Evolutionary conservation across 1,284 basidiomycete species (phyloP).

Genomic region (Ceratobasidium sp.): DNA sequence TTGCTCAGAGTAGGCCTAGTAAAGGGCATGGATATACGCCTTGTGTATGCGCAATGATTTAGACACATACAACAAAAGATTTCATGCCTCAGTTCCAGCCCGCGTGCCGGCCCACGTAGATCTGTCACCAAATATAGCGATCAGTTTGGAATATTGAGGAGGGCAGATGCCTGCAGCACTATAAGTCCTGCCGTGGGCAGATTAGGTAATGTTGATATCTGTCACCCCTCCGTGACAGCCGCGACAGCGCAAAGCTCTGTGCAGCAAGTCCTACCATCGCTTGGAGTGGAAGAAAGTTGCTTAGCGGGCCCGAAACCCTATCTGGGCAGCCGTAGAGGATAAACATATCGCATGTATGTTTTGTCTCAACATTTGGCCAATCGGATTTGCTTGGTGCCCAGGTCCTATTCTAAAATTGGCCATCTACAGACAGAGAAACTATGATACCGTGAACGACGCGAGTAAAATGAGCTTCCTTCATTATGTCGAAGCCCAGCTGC

Average conservation of each 20-base stretch:
- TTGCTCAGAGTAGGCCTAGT: no score
- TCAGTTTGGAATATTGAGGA: no score
- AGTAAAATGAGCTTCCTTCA: neutral
- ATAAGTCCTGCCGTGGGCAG: neutral
- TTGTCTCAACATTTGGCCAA: neutral
- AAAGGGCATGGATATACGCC: no score
- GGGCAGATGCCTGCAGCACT: neutral
- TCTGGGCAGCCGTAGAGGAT: neutral
- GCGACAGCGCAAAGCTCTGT: conserved; percentile 1
- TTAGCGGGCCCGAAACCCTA: neutral
- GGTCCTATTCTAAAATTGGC: neutral
- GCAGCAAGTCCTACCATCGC: neutral
- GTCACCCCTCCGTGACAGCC: neutral
- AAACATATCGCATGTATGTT: neutral
- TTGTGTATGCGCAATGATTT: no score
- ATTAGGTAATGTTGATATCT: neutral
- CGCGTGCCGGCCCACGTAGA: no score
- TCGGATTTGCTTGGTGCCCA: neutral
- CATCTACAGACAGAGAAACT: neutral
- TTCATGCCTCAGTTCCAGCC: no score
- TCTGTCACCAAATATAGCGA: no score
- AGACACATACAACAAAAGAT: no score
- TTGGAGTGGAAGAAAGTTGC: neutral
- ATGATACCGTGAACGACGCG: neutral
- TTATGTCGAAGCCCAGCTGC: neutral